These are phyloP conservation scores for Tinospora cordifolia DNA, from an alignment of 164 flowering plant species.

Conservation along the genomic window DNA sequence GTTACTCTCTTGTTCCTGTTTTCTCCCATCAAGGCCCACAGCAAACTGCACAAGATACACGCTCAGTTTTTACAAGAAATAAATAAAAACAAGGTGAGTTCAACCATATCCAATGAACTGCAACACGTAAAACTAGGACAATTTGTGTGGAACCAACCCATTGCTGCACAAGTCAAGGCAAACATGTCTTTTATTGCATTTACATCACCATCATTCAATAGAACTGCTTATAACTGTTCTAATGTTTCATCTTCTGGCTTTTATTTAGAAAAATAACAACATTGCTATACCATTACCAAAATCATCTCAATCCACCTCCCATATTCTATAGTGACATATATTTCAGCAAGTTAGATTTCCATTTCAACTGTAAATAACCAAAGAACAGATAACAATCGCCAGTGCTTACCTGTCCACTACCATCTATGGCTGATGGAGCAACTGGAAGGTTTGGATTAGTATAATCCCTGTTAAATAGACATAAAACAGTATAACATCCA, in stretches of 20 bases:
- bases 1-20: slow-evolving; percentile 82
- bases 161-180: background rate
- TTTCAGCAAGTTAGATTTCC: background rate
- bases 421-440: slow-evolving; percentile 89
- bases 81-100: background rate
- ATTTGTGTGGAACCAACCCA: background rate
- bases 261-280: background rate
- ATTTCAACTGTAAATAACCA: background rate
- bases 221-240: background rate
- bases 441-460: slow-evolving; percentile 93
- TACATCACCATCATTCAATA: background rate
- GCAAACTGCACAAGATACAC: slow-evolving; percentile 35
- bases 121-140: background rate
- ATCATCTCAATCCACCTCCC: background rate
- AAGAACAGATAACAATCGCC: background rate
- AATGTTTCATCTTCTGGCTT: background rate
- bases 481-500: background rate
- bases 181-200: background rate
- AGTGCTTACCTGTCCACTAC: slow-evolving; percentile 62
- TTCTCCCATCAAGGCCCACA: slow-evolving; percentile 68
- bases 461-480: slow-evolving; percentile 61
- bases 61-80: background rate
- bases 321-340: background rate
- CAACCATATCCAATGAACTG: background rate
- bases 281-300: background rate